These are phyloP conservation scores for Aspergillus brunneoviolaceus DNA, from an alignment of 2,329 filamentous ascomycete species.

Conservation along the genomic window DNA sequence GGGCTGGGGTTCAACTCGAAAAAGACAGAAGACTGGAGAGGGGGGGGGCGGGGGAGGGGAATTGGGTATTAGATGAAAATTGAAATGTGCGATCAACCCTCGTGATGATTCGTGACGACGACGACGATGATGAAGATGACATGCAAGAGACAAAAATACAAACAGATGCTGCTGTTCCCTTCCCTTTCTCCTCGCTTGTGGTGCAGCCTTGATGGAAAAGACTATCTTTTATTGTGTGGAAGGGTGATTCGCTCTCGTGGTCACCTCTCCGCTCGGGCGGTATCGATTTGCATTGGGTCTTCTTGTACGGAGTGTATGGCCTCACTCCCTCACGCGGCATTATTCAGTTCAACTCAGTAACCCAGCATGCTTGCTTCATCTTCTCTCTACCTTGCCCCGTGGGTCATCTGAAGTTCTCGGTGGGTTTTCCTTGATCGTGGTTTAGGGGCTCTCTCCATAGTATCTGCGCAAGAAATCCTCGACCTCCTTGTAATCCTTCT, in stretches of 20 bases:
- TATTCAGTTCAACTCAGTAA: constrained; percentile 18
- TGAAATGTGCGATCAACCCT: not conserved
- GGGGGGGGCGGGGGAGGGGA: not conserved
- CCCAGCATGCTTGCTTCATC: constrained; percentile 9
- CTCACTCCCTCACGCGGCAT: constrained; percentile 16
- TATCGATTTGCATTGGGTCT: not conserved
- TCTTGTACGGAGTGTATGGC: constrained; percentile 12
- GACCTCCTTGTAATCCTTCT: constrained; percentile 73
- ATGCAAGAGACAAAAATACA: not conserved
- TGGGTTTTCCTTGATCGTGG: not conserved
- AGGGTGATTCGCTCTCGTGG: not conserved
- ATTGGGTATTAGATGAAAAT: not conserved
- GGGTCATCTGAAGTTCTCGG: constrained; percentile 2
- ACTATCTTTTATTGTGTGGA: not conserved
- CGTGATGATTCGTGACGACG: not conserved
- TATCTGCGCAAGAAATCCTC: constrained; percentile 69
- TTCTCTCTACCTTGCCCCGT: constrained; percentile 11
- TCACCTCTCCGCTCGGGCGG: not conserved
- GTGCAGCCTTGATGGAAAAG: not conserved
- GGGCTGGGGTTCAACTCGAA: not conserved
- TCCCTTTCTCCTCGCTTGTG: not conserved
- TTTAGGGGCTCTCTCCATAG: constrained; percentile 53
- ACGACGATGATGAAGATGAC: not conserved
- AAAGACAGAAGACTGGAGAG: not conserved
- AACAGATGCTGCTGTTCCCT: not conserved